Base-by-base conservation (phyloP, 768 basidiomycete genomes). In the Clitopilus passeckerianus region DNA sequence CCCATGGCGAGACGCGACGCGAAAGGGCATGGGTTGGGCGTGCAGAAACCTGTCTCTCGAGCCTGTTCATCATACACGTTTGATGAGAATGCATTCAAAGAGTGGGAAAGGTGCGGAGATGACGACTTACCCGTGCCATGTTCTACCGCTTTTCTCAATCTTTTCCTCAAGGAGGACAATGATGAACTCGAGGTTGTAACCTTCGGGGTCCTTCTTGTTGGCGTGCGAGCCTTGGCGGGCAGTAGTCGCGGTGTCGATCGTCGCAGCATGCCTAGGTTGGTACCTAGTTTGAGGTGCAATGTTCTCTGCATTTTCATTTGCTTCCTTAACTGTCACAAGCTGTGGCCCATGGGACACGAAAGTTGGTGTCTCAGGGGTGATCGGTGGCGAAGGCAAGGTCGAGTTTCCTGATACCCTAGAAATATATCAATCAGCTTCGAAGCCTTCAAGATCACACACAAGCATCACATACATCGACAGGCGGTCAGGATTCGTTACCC, bases 81-180 rank as follows among this genome's bases (percentile, higher is more conserved):
- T 54, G 27, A 37, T n/a, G 33, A 50, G 50, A 41, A 41, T n/a
- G n/a, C 10, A n/a, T 41, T 34, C 16, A 22, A 15, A 35, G 27
- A 22, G 7, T 34, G 44, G 5, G 18, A 34, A 9, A 24, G 18
- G 22, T 10, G 46, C 20, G 9, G 18, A 16, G 23, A 24, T 18
- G 43, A 27, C 33, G 20, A 67, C 75, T 44, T 63, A 80, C 78
- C 77, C 76, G 64, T 80, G 78, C 78, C 78, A 80, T 20, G 77
- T 73, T 44, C 67, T 63, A 20, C 61, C 59, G 54, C 73, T 71
- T 33, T 67, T 69, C 43, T 74, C 72, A 1, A 71, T 64, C 53
- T 63, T 69, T 50, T 74, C 72, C 43, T 76, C 76, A 53, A 79
- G 64, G 34, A 78, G 61, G n/a, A 77, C 71, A 41, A 79, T 72